Evolutionary conservation across 2,329 filamentous ascomycete species (phyloP), one percentile per base, ranked within the genome.

Genomic region (Coniochaeta hoffmannii): DNA sequence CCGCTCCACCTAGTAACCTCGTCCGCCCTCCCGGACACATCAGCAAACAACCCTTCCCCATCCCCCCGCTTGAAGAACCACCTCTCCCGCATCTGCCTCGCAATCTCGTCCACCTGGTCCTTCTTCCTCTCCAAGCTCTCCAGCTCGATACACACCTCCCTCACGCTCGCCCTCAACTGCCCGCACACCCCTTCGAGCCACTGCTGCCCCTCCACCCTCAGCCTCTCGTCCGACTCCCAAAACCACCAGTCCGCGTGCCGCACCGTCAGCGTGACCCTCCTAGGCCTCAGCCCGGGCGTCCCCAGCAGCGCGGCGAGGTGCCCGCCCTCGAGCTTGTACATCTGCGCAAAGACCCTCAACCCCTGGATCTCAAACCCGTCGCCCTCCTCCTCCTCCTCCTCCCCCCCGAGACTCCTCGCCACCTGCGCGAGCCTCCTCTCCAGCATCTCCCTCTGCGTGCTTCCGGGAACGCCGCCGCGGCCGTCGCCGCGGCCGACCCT

Each of bases 221-320:
- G 62, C 2, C 65, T 65, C 4, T 60, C 41, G 53, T 76, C 68
- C 0, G 51, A 0, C 59, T 77, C 73, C 75, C 74, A 76, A 17
- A 52, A 64, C 73, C 73, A 78, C 68, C 75, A 79, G 57, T 80
- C 77, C 2, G 75, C 69, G 56, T 80, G 77, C 0, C 76, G 71
- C 8, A 80, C 69, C 0, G 76, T 79, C 11, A 80, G 61, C 0
- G 70, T 75, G 1, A 80, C 53, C 1, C 57, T 60, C 1, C 63
- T 65, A 0, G 75, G 73, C 7, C 62, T 56, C 31, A 77, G 68
- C 12, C 63, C 54, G 0, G 57, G 60, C 41, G 62, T 63, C 0
- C 22, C 15, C 0, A 76, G 58, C 0, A 76, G 53, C 0, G 19
- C 1, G 7, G 59, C 31, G 1, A 76, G 56, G 0, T 31, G 6